These are phyloP conservation scores for Yamadazyma pseudoaaseri DNA, from an alignment of 1,139 yeast genomes.

Conservation along the genomic window DNA sequence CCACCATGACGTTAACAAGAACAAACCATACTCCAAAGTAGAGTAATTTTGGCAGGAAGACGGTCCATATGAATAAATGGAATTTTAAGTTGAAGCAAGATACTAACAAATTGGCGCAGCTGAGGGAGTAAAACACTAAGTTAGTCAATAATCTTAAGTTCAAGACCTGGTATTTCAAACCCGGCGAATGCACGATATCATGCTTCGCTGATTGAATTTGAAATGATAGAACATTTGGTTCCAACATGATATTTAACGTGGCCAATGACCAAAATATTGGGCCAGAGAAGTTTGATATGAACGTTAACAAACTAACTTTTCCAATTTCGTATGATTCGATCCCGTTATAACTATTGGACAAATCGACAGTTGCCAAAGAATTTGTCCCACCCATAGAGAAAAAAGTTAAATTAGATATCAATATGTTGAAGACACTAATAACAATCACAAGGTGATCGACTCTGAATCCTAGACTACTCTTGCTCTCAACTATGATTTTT, in stretches of 20 bases:
- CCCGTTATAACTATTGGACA: conserved; percentile 92
- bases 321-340: conserved; percentile 63
- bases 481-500: conserved; percentile 11
- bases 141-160: conserved; percentile 34
- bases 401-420: conserved; percentile 72
- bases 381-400: conserved; percentile 91
- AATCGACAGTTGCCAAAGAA: conserved; percentile 85
- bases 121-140: conserved; percentile 55
- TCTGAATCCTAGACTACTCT: conserved; percentile 17
- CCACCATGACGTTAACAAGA: conserved; percentile 48
- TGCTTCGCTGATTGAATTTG: conserved; percentile 10
- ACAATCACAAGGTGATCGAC: conserved; percentile 24
- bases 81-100: conserved; percentile 77
- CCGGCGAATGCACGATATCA: conserved; percentile 10
- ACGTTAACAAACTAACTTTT: conserved; percentile 78
- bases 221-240: conserved; percentile 19
- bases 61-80: conserved; percentile 96
- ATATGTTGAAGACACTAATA: conserved; percentile 22
- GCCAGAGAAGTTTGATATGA: conserved; percentile 79
- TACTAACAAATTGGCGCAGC: conserved; percentile 56
- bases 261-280: conserved; percentile 82
- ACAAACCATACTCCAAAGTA: conserved; percentile 78
- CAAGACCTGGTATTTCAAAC: conserved; percentile 20
- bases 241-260: conserved; percentile 45
- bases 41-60: conserved; percentile 87